Percentiles rank a stretch among this genome's conserved stretches.
Conservation (phyloP, 1,284 basidiomycete genomes). For the Ustilago cynodontis region DNA sequence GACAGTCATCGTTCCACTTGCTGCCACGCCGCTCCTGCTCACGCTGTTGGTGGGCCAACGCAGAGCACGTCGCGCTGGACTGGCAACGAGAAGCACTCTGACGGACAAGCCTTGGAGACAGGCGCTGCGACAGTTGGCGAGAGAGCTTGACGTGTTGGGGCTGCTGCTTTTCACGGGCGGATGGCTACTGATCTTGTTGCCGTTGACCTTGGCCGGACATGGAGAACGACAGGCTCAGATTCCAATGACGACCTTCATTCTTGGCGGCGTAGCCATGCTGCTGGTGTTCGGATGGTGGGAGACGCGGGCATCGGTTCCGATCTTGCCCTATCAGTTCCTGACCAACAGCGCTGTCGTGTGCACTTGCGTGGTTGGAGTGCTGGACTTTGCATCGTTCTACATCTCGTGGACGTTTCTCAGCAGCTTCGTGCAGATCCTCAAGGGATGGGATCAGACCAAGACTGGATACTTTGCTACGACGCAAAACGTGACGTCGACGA, state of each 20-base stretch:
- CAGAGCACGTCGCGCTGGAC: conserved; percentile 52
- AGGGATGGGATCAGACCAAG: conserved; percentile 66
- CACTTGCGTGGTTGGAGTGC: conserved; percentile 67
- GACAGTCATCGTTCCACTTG: conserved; percentile 61
- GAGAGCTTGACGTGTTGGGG: conserved; percentile 77
- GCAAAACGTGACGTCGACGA: conserved; percentile 76
- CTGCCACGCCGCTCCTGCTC: conserved; percentile 63
- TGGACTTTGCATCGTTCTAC: conserved; percentile 71
- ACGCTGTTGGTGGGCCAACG: conserved; percentile 63
- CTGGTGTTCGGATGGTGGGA: conserved; percentile 72
- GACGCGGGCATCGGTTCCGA: conserved; percentile 71
- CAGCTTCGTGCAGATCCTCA: conserved; percentile 66
- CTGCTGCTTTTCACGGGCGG: conserved; percentile 78
- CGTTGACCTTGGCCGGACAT: conserved; percentile 75
- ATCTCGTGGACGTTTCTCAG: conserved; percentile 69
- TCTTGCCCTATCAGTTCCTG: conserved; percentile 71
- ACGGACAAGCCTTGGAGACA: conserved; percentile 41
- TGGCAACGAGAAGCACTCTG: conserved; percentile 41
- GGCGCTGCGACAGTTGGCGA: conserved; percentile 48
- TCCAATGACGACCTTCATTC: conserved; percentile 45
- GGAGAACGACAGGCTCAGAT: conserved; percentile 41
- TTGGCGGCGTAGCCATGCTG: conserved; percentile 71
- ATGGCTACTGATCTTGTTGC: conserved; percentile 76
- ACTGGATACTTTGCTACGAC: conserved; percentile 68
- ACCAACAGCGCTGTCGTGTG: conserved; percentile 67